Evolutionary conservation across 805 yeast genomes (phyloP).

Genomic region (Candida chauliodis): DNA sequence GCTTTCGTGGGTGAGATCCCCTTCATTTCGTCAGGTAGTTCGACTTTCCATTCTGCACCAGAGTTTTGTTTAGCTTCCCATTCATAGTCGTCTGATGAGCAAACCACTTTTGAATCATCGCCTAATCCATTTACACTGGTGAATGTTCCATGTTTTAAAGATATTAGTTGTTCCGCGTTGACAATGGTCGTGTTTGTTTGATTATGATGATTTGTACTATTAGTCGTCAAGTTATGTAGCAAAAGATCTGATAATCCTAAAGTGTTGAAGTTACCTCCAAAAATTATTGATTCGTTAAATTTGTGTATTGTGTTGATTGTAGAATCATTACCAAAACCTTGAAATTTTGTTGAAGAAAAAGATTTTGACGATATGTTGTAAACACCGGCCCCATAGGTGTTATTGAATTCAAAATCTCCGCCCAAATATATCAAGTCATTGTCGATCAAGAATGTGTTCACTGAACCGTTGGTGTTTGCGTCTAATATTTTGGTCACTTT

Average conservation of each 20-base stretch:
- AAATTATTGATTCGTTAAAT: constrained; percentile 49
- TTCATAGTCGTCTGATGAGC: constrained; percentile 49
- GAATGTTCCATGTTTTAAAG: constrained; percentile 54
- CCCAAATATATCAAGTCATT: constrained; percentile 66
- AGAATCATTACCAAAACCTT: constrained; percentile 67
- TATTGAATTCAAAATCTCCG: constrained; percentile 62
- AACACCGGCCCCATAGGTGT: constrained; percentile 56
- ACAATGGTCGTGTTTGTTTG: constrained; percentile 37
- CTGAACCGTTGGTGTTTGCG: constrained; percentile 25
- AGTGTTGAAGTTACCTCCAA: constrained; percentile 73
- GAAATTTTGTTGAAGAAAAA: constrained; percentile 57
- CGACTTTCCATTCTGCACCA: constrained; percentile 65
- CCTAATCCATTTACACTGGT: constrained; percentile 41
- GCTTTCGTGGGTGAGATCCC: constrained; percentile 65
- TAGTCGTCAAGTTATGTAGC: constrained; percentile 28
- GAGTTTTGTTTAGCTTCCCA: constrained; percentile 53
- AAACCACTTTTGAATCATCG: constrained; percentile 40
- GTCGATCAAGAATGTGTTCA: constrained; percentile 36
- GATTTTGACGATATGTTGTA: constrained; percentile 49
- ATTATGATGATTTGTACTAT: constrained; percentile 20
- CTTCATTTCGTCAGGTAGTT: constrained; percentile 47
- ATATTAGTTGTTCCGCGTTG: constrained; percentile 59
- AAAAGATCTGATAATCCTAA: constrained; percentile 51
- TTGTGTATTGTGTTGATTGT: constrained; percentile 59
- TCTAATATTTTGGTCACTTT: constrained; percentile 20